Percentiles rank a stretch among this genome's conserved stretches.
Evolutionary conservation across 257 asterid species (phyloP).

Genomic region (Solanum etuberosum): DNA sequence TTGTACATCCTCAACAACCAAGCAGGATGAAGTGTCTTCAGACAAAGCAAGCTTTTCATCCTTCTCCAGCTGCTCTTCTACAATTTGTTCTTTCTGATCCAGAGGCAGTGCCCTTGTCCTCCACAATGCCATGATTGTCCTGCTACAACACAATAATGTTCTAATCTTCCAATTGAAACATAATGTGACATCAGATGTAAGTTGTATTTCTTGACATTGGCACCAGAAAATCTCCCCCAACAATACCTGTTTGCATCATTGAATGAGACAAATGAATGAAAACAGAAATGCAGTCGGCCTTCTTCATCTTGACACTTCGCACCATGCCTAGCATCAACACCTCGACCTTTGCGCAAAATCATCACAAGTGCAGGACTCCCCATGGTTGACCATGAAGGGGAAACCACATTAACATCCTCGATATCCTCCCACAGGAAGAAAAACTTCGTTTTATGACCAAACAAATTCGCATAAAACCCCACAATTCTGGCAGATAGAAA

Average conservation of each 20-base stretch:
- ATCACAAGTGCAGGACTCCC: conserved; percentile 79
- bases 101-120: conserved; percentile 53
- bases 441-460: conserved; percentile 79
- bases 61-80: conserved; percentile 43
- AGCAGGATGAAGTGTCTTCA: conserved; percentile 39
- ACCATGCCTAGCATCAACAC: conserved; percentile 70
- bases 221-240: background rate
- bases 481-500: conserved; percentile 90
- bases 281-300: conserved; percentile 77
- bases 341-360: conserved; percentile 65
- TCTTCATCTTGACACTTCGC: conserved; percentile 67
- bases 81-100: conserved; percentile 44
- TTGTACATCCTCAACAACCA: conserved; percentile 46
- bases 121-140: conserved; percentile 87
- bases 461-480: conserved; percentile 74
- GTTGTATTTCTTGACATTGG: background rate
- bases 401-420: conserved; percentile 68
- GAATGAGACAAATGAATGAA: conserved; percentile 79
- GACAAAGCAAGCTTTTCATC: conserved; percentile 28
- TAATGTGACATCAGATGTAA: background rate
- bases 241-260: conserved; percentile 73
- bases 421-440: conserved; percentile 95
- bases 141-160: conserved; percentile 11
- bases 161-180: background rate
- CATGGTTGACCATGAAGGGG: conserved; percentile 67